A percentile compares a stretch with the other conserved stretches of the same genome.
Evolutionary conservation across 331 rosid genomes (phyloP).

Genomic region (Phaseolus coccineus): DNA sequence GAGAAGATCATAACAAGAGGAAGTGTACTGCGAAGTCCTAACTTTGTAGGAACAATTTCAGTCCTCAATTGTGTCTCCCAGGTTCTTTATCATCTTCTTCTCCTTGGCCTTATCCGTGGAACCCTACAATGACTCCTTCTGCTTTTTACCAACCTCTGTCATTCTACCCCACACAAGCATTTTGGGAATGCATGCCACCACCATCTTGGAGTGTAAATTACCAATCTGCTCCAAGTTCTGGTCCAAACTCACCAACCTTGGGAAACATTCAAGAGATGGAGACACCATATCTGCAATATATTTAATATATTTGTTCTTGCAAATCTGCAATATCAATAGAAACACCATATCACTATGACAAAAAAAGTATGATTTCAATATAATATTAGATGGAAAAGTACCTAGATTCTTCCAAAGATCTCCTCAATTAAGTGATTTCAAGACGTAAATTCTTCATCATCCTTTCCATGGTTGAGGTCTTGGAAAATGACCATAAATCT

Average conservation of each 20-base stretch:
- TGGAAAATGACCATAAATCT: constrained; percentile 45
- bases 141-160: constrained; percentile 59
- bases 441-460: constrained; percentile 84
- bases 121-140: constrained; percentile 56
- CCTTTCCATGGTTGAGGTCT: constrained; percentile 85
- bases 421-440: constrained; percentile 74
- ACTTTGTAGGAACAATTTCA: too few relatives aligned
- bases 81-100: constrained; percentile 35
- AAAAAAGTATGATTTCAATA: neutral
- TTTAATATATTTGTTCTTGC: too few relatives aligned
- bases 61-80: constrained; percentile 62
- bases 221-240: constrained; percentile 45
- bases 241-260: constrained; percentile 52
- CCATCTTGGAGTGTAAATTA: constrained; percentile 58
- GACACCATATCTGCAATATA: too few relatives aligned
- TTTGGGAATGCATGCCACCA: constrained; percentile 63
- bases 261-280: constrained; percentile 83
- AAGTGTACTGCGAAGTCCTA: too few relatives aligned
- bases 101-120: constrained; percentile 65
- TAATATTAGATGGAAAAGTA: constrained; percentile 37
- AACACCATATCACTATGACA: neutral
- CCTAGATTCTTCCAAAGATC: constrained; percentile 85
- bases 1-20: too few relatives aligned
- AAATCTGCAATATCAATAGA: constrained; percentile 21
- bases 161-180: constrained; percentile 59